Evolutionary conservation across 495 filamentous ascomycete genomes (phyloP).

Genomic region (Penicillium chermesinum): DNA sequence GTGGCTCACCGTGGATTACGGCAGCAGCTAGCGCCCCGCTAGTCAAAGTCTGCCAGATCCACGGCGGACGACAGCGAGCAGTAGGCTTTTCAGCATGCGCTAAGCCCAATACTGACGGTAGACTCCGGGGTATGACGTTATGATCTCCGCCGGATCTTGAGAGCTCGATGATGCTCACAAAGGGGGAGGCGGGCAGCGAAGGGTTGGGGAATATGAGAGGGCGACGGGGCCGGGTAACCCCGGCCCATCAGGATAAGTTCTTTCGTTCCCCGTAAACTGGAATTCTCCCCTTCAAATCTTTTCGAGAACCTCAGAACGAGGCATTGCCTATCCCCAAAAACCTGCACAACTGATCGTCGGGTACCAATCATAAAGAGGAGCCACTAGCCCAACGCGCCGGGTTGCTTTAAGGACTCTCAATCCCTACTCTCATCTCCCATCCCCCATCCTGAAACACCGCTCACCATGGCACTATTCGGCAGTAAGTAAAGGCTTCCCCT

Average conservation of each 20-base stretch:
- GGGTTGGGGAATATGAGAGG: background rate
- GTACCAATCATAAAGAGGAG: background rate
- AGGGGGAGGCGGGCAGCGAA: too few relatives aligned
- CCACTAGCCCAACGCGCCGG: background rate
- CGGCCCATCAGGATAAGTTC: slow-evolving; percentile 1
- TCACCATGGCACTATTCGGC: background rate
- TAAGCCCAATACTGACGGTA: background rate
- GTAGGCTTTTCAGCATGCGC: background rate
- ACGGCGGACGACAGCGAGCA: background rate
- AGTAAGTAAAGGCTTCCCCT: background rate
- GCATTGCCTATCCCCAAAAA: background rate
- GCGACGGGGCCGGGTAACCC: slow-evolving; percentile 1
- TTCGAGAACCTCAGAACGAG: background rate
- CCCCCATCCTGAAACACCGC: background rate
- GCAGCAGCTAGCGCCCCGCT: background rate
- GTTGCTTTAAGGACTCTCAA: background rate
- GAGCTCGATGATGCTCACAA: slow-evolving; percentile 8
- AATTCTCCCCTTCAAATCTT: background rate
- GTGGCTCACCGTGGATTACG: background rate
- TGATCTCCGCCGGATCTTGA: slow-evolving; percentile 4
- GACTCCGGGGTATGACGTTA: slow-evolving; percentile 5
- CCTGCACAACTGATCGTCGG: background rate
- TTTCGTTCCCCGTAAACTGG: background rate
- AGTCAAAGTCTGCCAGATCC: background rate
- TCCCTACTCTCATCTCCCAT: background rate